A percentile compares a stretch with the other conserved stretches of the same genome.
Conservation (phyloP, 805 yeast genomes). For the Kazachstania africana region DNA sequence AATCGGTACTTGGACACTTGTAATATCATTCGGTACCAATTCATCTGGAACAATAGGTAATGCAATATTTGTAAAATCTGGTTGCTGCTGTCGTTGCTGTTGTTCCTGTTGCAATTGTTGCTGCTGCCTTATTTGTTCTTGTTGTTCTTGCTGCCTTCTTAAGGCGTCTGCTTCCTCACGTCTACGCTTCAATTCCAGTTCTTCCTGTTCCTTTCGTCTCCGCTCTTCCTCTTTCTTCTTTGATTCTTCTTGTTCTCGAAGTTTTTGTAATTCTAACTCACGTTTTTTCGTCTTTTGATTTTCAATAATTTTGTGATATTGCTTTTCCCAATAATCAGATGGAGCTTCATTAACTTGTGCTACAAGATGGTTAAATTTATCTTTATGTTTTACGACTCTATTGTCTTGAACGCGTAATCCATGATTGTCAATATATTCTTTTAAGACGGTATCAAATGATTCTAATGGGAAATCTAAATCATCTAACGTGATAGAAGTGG, state of each 20-base stretch:
- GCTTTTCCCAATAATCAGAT: conserved; percentile 19
- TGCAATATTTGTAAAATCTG: too few species aligned
- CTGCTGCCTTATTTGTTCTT: too few species aligned
- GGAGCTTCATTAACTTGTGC: conserved; percentile 18
- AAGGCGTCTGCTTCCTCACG: too few species aligned
- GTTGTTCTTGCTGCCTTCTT: conserved; percentile 1
- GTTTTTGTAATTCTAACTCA: too few species aligned
- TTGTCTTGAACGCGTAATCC: conserved; percentile 9
- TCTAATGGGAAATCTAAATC: too few species aligned
- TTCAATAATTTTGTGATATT: conserved; percentile 7
- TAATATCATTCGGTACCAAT: too few species aligned
- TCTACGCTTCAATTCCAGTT: conserved; percentile 1
- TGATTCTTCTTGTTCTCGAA: conserved; percentile 8
- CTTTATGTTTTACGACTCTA: conserved; percentile 9
- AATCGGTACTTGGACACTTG: too few species aligned
- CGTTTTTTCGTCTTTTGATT: conserved; percentile 2
- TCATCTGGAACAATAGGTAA: too few species aligned
- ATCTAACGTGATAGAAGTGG: too few species aligned
- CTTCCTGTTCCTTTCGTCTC: conserved; percentile 1
- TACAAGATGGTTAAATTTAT: conserved; percentile 11
- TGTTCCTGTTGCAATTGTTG: too few species aligned
- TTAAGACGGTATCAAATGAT: conserved; percentile 4
- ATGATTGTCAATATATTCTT: conserved; percentile 7
- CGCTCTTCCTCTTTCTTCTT: conserved; percentile 5
- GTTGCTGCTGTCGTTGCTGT: too few species aligned